Conservation (phyloP, 1,139 yeast species). For the Saccharomyces hybrid region DNA sequence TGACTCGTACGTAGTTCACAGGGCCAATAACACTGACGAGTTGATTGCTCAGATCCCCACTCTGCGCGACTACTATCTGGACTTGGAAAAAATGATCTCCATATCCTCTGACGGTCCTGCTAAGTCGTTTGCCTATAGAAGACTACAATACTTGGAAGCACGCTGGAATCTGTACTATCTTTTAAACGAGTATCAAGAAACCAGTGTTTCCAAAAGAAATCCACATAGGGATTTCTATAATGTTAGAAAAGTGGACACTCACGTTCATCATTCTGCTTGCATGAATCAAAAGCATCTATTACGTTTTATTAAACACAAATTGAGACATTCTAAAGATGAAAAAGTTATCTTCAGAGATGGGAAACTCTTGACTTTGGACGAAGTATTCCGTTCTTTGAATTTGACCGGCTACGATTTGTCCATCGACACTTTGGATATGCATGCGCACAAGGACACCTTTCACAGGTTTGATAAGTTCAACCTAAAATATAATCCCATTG, state of each 20-base stretch:
- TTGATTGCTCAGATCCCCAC: conserved; percentile 61
- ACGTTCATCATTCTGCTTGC: conserved; percentile 97
- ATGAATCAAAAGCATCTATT: conserved; percentile 96
- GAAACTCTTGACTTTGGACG: conserved; percentile 70
- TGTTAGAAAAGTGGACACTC: conserved; percentile 97
- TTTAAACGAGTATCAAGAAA: conserved; percentile 87
- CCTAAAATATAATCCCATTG: conserved; percentile 93
- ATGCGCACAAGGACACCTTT: conserved; percentile 95
- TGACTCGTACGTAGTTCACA: conserved; percentile 62
- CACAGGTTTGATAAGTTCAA: conserved; percentile 97
- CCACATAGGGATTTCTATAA: conserved; percentile 98
- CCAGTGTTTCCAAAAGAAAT: conserved; percentile 69
- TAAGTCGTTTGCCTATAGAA: conserved; percentile 92
- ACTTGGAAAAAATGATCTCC: conserved; percentile 60
- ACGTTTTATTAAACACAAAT: conserved; percentile 87
- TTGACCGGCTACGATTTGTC: conserved; percentile 90
- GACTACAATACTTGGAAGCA: conserved; percentile 89
- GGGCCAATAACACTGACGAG: conserved; percentile 29
- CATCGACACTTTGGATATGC: conserved; percentile 97
- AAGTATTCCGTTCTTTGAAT: conserved; percentile 84
- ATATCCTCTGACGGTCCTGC: conserved; percentile 92
- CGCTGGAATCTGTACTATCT: conserved; percentile 89
- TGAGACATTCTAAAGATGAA: conserved; percentile 73
- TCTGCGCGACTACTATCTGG: conserved; percentile 74
- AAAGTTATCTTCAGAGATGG: conserved; percentile 92